A percentile compares a stretch with the other conserved stretches of the same genome.
Conservation (phyloP, 2,329 filamentous ascomycete genomes). For the Chaetomium olivaceum region DNA sequence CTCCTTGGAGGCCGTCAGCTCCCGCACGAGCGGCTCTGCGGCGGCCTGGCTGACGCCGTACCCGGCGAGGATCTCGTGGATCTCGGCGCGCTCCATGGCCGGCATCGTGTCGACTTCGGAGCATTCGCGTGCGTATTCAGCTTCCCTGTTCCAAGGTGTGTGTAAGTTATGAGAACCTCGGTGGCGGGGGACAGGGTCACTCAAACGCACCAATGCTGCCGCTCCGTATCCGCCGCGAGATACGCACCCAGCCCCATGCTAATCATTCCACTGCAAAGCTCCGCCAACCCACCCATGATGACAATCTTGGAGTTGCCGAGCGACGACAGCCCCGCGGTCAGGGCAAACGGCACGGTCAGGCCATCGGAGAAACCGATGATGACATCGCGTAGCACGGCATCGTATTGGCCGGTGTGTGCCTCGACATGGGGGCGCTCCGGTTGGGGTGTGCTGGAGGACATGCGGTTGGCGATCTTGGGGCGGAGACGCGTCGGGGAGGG, state of each 20-base stretch:
- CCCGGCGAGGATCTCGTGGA: conserved; percentile 49
- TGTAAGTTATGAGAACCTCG: no score
- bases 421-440: conserved; percentile 8
- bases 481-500: not conserved
- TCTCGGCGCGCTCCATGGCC: conserved; percentile 47
- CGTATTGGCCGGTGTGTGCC: conserved; percentile 6
- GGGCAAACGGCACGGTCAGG: conserved; percentile 75
- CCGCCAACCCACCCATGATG: conserved; percentile 71
- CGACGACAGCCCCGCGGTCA: conserved; percentile 71
- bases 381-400: conserved; percentile 9
- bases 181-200: no score
- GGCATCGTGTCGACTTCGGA: conserved; percentile 47
- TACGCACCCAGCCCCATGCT: conserved; percentile 78
- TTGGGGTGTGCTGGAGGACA: not conserved
- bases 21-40: conserved; percentile 49
- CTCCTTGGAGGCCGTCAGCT: conserved; percentile 49
- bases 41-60: conserved; percentile 49
- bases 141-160: no score
- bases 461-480: conserved; percentile 7
- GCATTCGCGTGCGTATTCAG: conserved; percentile 49
- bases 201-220: conserved; percentile 10
- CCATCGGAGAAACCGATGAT: conserved; percentile 71
- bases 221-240: conserved; percentile 51
- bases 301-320: conserved; percentile 66
- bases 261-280: conserved; percentile 74